Evolutionary conservation across 495 filamentous ascomycete genomes (phyloP).

Genomic region (Immersiella caudata): DNA sequence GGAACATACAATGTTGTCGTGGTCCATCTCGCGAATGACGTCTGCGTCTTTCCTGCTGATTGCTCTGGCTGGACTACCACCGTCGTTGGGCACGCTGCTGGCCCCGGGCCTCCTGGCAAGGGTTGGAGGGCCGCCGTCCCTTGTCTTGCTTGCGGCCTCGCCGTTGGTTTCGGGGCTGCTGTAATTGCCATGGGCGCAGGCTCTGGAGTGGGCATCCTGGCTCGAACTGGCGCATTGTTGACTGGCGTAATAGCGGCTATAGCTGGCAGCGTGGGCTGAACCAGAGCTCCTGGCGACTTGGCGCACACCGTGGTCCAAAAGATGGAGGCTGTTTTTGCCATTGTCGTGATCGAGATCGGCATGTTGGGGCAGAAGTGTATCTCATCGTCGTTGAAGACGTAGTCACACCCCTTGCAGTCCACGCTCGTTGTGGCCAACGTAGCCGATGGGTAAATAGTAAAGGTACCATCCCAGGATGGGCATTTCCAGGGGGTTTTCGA

Average conservation of each 20-base stretch:
- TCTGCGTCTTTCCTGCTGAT: conserved; percentile 31
- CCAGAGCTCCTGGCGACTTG: conserved; percentile 3
- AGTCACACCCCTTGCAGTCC: conserved; percentile 39
- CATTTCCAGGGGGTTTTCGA: conserved; percentile 24
- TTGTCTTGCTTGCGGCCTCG: background rate
- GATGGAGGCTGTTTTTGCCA: conserved; percentile 26
- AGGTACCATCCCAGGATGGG: conserved; percentile 33
- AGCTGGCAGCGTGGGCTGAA: background rate
- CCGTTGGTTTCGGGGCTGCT: conserved; percentile 3
- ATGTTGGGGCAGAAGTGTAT: conserved; percentile 34
- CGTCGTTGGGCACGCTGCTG: conserved; percentile 33
- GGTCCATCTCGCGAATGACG: conserved; percentile 30
- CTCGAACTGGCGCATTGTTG: background rate
- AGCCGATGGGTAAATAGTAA: conserved; percentile 36
- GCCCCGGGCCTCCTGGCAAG: background rate
- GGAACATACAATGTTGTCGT: conserved; percentile 29
- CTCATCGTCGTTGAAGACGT: conserved; percentile 24
- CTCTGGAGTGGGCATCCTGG: background rate
- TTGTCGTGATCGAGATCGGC: conserved; percentile 24
- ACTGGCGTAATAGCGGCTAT: background rate
- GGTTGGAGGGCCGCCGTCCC: background rate
- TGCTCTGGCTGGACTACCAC: conserved; percentile 29
- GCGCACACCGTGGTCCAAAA: conserved; percentile 36
- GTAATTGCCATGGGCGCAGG: conserved; percentile 12
- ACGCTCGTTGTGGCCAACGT: conserved; percentile 26